Base-by-base conservation (phyloP, 768 basidiomycete genomes). In the Dioszegia aurantiaca region DNA sequence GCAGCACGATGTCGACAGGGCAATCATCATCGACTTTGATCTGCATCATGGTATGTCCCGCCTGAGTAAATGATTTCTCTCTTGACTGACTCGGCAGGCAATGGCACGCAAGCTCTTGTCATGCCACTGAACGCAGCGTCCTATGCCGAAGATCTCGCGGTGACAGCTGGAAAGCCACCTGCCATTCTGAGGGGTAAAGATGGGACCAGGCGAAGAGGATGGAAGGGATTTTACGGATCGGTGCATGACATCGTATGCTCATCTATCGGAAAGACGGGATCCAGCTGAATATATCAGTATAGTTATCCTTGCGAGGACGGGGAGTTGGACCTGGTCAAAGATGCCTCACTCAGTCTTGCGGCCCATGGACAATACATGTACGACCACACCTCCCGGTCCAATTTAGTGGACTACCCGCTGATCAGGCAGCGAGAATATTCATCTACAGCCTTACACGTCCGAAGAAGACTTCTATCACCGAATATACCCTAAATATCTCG, bases 111-210 rank as follows among this genome's bases (percentile, higher is more conserved):
- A 74, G 85, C 90, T 0, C 85, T 97, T 31, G 83, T 81, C 0
- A 94, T 90, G 89, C 85, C 87, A 56, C 86, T 97, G 58, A 97
- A 98, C 63, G 89, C 89, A 68, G 89, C 91, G 62, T 84, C 87
- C 0, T 86, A 90, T 73, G 82, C 85, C 14, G 82, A 85, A 64
- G 82, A 81, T 2, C 81, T 89, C 0, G 60, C 68, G 8, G 56
- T 73, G 16, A 70, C 64, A 42, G 77, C 71, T 30, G 75, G 77
- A 4, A 77, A 75, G 45, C 74, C 74, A 9, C 56, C 60, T 26
- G 59, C 61, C 8, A 48, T 24, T 12, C 85, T 86, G 43, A 53
- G 54, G 10, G 63, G 63, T 4, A 59, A 57, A 21, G 63, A 64
- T 47, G 63, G 61, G 9, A 69, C 74, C 72, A 2, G 82, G 83